phyloP scores from a whole-genome alignment of 2,329 filamentous ascomycete species.

The Fusarium goolgardi region DNA sequence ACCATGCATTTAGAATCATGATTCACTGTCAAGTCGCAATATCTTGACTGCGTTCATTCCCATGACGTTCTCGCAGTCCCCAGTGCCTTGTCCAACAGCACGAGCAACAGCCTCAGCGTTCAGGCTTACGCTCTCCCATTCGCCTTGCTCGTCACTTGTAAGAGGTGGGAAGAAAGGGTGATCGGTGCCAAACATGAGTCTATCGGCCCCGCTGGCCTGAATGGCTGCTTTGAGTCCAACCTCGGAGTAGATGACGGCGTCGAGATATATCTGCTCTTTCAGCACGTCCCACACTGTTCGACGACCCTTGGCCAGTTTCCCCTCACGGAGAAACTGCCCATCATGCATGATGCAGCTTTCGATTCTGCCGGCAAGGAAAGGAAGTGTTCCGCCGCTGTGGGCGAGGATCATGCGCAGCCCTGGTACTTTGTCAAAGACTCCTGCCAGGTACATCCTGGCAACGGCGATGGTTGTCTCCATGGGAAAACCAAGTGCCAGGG shows the following conservation, averaged over 20 bases:
- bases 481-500: constrained; percentile 87
- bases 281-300: constrained; percentile 68
- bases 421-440: constrained; percentile 82
- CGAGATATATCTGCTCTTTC: constrained; percentile 82
- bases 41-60: constrained; percentile 69
- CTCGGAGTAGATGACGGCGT: constrained; percentile 85
- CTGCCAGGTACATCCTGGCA: constrained; percentile 85
- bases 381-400: constrained; percentile 88
- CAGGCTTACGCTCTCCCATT: constrained; percentile 75
- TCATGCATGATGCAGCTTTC: constrained; percentile 90
- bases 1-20: constrained; percentile 35
- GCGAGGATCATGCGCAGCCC: constrained; percentile 80
- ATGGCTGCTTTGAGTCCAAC: constrained; percentile 78
- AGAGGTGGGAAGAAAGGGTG: constrained; percentile 88
- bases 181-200: constrained; percentile 84
- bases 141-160: constrained; percentile 67
- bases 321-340: constrained; percentile 74
- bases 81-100: constrained; percentile 60
- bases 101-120: constrained; percentile 65
- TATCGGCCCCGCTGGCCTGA: constrained; percentile 73
- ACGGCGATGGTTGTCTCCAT: constrained; percentile 94
- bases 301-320: constrained; percentile 62
- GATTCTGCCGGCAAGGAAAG: constrained; percentile 87
- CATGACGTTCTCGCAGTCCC: constrained; percentile 64
- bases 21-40: constrained; percentile 52